A percentile compares a stretch with the other conserved stretches of the same genome.
These are phyloP conservation scores for Aspergillus clavatus DNA, from an alignment of 2,329 filamentous ascomycete species.

Conservation along the genomic window DNA sequence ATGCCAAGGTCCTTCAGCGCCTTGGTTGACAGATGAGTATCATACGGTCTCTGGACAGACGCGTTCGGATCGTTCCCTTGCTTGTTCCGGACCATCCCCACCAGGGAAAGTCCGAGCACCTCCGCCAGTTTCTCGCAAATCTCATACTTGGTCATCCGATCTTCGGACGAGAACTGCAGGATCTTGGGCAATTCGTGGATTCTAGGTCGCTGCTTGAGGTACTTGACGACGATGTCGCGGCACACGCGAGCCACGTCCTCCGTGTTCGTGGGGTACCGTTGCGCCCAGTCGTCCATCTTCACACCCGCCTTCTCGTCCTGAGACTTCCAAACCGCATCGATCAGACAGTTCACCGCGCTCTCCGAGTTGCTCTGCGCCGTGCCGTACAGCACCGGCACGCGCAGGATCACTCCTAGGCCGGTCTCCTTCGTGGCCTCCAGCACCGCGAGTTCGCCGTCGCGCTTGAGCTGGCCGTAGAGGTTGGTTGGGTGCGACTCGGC, in stretches of 20 bases:
- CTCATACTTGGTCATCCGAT: conserved; percentile 82
- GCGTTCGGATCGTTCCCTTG: conserved; percentile 68
- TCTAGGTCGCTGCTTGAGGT: conserved; percentile 50
- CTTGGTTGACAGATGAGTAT: conserved; percentile 79
- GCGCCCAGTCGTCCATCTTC: conserved; percentile 81
- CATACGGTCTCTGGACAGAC: conserved; percentile 73
- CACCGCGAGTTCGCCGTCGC: conserved; percentile 66
- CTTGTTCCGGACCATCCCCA: conserved; percentile 61
- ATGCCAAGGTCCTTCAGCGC: conserved; percentile 69
- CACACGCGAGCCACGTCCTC: conserved; percentile 79
- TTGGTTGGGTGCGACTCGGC: conserved; percentile 67
- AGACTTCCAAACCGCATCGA: conserved; percentile 70
- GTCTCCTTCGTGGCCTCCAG: conserved; percentile 54
- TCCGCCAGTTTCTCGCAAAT: conserved; percentile 75
- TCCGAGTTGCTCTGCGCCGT: conserved; percentile 65
- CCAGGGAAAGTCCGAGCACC: conserved; percentile 69
- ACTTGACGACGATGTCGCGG: conserved; percentile 67
- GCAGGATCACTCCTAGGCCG: conserved; percentile 63
- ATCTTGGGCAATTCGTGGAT: conserved; percentile 58
- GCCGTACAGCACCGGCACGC: conserved; percentile 82
- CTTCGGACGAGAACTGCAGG: conserved; percentile 82
- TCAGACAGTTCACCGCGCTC: conserved; percentile 76
- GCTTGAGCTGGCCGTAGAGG: conserved; percentile 70
- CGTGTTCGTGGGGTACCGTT: conserved; percentile 83
- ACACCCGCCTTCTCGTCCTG: conserved; percentile 59